Percentiles rank a stretch among this genome's conserved stretches.
These are phyloP conservation scores for Tetradesmus obliquus DNA, from an alignment of 139 green algal species.

Conservation along the genomic window DNA sequence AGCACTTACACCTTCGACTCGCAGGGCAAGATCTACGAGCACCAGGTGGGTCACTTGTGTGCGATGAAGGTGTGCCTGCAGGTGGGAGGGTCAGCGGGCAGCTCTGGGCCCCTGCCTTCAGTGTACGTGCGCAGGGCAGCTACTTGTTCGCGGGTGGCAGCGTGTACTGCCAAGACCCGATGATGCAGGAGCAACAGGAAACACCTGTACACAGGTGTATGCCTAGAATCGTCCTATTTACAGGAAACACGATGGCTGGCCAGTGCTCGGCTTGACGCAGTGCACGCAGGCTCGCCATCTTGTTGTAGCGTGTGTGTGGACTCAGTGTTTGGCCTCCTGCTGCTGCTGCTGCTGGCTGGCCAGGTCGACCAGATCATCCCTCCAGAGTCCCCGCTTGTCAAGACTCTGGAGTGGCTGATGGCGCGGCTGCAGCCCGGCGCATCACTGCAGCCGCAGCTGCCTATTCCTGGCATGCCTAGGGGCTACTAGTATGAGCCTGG, in stretches of 20 bases:
- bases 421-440: not conserved
- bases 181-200: no score
- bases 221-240: no score
- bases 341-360: not conserved
- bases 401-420: not conserved
- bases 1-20: conserved; percentile 48
- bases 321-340: not conserved
- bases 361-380: not conserved
- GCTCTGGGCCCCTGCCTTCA: no score
- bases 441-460: not conserved
- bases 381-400: not conserved
- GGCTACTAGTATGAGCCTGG: not conserved
- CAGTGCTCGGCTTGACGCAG: no score
- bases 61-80: not conserved
- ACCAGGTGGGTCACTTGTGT: not conserved
- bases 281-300: no score
- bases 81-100: no score
- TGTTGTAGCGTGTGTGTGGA: no score
- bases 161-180: no score
- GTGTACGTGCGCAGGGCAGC: no score
- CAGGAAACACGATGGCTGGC: no score
- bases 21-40: conserved; percentile 36
- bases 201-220: no score
- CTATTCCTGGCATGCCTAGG: not conserved
- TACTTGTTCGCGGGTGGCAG: no score